Evolutionary conservation across 148 eudicot genomes (phyloP), one percentile per base, ranked within the genome.

Genomic region (Nyssa sinensis): DNA sequence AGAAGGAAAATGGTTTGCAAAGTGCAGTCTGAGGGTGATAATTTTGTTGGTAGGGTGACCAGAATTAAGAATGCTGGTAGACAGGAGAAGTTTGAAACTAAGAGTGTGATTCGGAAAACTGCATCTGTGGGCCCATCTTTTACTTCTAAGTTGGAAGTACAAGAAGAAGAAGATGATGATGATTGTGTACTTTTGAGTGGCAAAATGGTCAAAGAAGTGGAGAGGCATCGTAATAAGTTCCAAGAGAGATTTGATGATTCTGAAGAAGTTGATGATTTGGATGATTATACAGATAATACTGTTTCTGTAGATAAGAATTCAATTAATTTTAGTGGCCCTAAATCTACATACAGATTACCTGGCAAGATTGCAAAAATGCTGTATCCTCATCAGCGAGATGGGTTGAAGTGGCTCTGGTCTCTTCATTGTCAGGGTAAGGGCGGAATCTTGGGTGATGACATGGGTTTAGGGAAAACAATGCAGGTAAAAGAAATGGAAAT

Each of bases 401-500:
- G 99, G 11, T 76, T 96, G 81, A 91, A 79, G 87, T 96, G 99
- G 99, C 93, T 96, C 32, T 96, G 99, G 99, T 88, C 97, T 76
- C 91, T 96, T 81, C 97, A 96, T 78, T 91, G 89, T 66, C 86
- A 89, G 81, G 91, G 94, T 33, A 93, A 96, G 84, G 98, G 98
- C 67, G 99, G 99, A 51, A 91, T 96, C 58, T 82, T 96, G 80
- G 99, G 99, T 4, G 99, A 96, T 78, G 99, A 96, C 70, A 96
- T 96, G 99, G 99, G 99, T 3, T 80, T 96, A 69, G 99, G 99
- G 51, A 96, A 96, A 81, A 96, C 99, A 51, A 96, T 96, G 99
- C 99, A 93, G 97, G 99, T 96, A 90, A 75, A 71, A 58, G 53
- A 35, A 71, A 62, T 28, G 47, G 28, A 31, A 7, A 41, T 9